A percentile compares a stretch with the other conserved stretches of the same genome.
phyloP scores from a whole-genome alignment of 2,329 filamentous ascomycete species.

The Colletotrichum sansevieriae region DNA sequence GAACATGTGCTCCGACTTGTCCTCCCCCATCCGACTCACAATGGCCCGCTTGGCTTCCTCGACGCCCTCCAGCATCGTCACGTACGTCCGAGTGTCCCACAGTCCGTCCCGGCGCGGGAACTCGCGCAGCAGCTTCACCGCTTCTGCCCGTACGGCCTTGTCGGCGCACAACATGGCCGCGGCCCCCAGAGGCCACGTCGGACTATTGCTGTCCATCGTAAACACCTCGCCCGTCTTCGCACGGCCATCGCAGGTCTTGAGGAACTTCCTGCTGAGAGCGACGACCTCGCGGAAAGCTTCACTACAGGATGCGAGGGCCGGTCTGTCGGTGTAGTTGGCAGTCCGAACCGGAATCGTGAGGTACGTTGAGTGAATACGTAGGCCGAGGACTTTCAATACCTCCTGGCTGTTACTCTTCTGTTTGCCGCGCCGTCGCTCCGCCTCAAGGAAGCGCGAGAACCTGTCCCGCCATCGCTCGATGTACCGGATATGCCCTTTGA shows the following conservation, averaged over 20 bases:
- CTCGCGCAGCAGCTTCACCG: constrained; percentile 55
- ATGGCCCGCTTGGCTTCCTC: neutral
- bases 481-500: constrained; percentile 40
- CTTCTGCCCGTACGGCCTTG: constrained; percentile 52
- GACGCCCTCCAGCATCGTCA: constrained; percentile 48
- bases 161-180: constrained; percentile 57
- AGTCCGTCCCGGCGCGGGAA: constrained; percentile 60
- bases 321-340: constrained; percentile 50
- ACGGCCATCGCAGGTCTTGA: neutral
- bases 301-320: constrained; percentile 53
- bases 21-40: neutral
- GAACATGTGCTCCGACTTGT: constrained; percentile 15
- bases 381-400: constrained; percentile 19
- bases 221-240: constrained; percentile 19
- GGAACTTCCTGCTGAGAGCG: constrained; percentile 23
- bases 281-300: constrained; percentile 51
- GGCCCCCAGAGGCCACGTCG: constrained; percentile 57
- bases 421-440: neutral
- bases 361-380: constrained; percentile 27
- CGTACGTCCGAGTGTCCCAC: constrained; percentile 56
- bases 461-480: constrained; percentile 23
- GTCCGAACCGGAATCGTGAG: constrained; percentile 46
- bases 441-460: constrained; percentile 44
- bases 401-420: neutral
- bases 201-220: constrained; percentile 43